Base-by-base conservation (phyloP, 805 yeast species). In the Cyberlindnera galapagoensis region DNA sequence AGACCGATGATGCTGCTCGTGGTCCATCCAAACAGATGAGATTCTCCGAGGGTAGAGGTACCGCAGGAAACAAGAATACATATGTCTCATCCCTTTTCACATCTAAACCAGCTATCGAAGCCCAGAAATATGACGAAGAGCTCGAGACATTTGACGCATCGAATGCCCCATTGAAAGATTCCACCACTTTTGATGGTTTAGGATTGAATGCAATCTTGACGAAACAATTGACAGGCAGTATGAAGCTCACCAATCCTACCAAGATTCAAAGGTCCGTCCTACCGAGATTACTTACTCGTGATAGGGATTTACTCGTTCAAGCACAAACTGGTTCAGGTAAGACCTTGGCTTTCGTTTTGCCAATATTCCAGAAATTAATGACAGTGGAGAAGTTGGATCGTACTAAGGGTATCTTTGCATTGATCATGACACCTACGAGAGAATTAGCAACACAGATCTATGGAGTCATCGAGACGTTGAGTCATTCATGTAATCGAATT, bases 271-370 rank as follows among this genome's bases (percentile, higher is more conserved):
- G 85, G 42, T 60, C 80, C 6, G 92, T 82, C 0, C 63, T 87
- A 8, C 95, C 97, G 14, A 63, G 65, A 31, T 54, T 76, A 18
- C 44, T 72, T 6, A 52, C 62, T 1, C 46, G 57, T 10, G 46
- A 52, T 7, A 44, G 67, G 26, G 98, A 92, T 57, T 61, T 87
- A 35, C 82, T 92, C 44, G 82, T 92, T 28, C 94, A 87, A 52
- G 96, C 99, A 0, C 97, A 94, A 59, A 92, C 99, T 0, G 99
- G 99, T 33, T 88, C 97, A 0, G 99, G 99, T 57, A 92, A 92
- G 57, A 92, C 99, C 0, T 59, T 92, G 35, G 79, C 97, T 0
- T 94, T 83, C 54, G 63, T 80, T 4, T 60, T 94, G 23, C 99
- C 98, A 2, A 78, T 94, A 14, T 57, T 90, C 41, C 76, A 83